Evolutionary conservation across 139 green algal species (phyloP).

Genomic region (Asterochloris erici): DNA sequence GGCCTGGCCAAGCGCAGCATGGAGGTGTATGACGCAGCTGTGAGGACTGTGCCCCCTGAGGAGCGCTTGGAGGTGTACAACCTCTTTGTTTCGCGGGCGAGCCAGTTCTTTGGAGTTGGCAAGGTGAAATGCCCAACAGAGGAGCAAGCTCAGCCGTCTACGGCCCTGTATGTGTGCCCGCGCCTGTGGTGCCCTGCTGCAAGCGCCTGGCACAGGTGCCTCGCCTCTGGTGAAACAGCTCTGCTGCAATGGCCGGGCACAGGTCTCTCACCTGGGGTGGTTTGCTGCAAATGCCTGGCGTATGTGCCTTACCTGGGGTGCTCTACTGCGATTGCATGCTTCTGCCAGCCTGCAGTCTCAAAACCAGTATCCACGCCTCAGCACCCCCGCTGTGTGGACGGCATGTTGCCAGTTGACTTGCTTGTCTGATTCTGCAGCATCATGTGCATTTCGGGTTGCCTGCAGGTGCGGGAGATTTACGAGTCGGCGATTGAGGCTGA

Average conservation of each 20-base stretch:
- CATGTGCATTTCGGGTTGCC: background rate
- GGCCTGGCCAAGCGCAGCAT: conserved; percentile 89
- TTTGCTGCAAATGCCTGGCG: no score
- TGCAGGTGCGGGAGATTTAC: conserved; percentile 90
- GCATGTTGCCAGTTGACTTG: background rate
- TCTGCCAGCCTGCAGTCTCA: no score
- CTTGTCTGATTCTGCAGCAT: background rate
- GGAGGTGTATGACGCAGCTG: conserved; percentile 80
- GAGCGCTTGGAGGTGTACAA: conserved; percentile 82
- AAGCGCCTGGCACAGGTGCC: no score
- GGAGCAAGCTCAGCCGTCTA: no score
- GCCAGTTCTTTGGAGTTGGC: conserved; percentile 92
- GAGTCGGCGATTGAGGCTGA: conserved; percentile 83
- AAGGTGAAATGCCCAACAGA: conserved; percentile 50
- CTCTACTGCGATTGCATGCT: no score
- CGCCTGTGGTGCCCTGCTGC: no score
- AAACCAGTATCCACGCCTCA: no score
- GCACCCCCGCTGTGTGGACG: background rate
- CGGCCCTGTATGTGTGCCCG: no score
- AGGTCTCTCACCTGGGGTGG: no score
- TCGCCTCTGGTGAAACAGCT: no score
- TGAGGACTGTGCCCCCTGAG: conserved; percentile 60
- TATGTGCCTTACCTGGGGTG: no score
- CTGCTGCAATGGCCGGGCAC: no score
- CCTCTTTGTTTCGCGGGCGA: conserved; percentile 82